phyloP scores from a whole-genome alignment of 345 rosid species.

The Eucalyptus polybractea region DNA sequence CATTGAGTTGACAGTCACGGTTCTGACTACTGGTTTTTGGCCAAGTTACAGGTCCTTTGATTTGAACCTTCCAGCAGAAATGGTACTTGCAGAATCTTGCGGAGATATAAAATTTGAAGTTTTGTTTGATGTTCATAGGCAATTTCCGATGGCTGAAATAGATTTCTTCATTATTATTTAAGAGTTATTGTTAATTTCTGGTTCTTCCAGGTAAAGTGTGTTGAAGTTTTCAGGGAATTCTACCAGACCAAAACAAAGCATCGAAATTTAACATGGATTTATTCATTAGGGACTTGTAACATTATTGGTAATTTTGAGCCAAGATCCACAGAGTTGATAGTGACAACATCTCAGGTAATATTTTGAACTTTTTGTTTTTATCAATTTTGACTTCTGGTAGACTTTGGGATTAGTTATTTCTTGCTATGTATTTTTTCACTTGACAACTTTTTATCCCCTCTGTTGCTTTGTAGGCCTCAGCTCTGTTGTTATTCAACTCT shows the following conservation, averaged over 20 bases:
- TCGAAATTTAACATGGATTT: constrained; percentile 61
- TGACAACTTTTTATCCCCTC: neutral
- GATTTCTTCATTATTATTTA: neutral
- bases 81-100: constrained; percentile 22
- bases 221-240: constrained; percentile 49
- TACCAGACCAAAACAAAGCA: constrained; percentile 46
- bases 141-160: neutral
- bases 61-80: constrained; percentile 66
- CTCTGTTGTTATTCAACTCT: constrained; percentile 68
- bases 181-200: neutral
- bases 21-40: constrained; percentile 88
- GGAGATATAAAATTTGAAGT: neutral
- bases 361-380: neutral
- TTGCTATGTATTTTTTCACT: neutral
- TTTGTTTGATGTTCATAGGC: neutral
- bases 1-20: constrained; percentile 65
- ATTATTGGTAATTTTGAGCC: constrained; percentile 52
- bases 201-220: constrained; percentile 47
- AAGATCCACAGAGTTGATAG: constrained; percentile 47
- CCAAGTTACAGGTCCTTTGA: constrained; percentile 76
- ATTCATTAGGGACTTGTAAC: constrained; percentile 52
- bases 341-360: constrained; percentile 68
- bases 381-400: neutral
- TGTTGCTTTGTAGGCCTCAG: constrained; percentile 50
- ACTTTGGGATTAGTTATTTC: neutral